Conservation (phyloP, 176 grass and related monocot genomes). For the Canna indica region DNA sequence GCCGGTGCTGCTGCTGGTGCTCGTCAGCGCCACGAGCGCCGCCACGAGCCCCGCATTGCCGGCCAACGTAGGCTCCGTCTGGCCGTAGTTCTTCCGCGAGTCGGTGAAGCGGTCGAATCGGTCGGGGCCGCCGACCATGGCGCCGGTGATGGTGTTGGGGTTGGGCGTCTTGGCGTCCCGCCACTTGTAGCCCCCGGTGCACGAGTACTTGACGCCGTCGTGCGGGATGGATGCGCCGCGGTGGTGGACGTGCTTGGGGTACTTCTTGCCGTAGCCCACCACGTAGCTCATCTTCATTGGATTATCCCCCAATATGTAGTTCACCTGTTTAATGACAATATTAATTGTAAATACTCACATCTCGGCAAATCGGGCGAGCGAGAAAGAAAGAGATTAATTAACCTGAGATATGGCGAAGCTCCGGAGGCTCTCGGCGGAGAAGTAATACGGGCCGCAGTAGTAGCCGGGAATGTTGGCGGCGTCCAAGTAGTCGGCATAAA, state of each 20-base stretch:
- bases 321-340: slow-evolving; percentile 28
- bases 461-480: slow-evolving; percentile 61
- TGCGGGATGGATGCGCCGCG: slow-evolving; percentile 70
- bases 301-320: slow-evolving; percentile 82
- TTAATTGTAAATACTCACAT: not conserved
- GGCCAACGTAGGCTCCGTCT: slow-evolving; percentile 81
- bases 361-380: not conserved
- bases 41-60: slow-evolving; percentile 81
- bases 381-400: not conserved
- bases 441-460: slow-evolving; percentile 84
- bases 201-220: slow-evolving; percentile 69
- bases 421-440: slow-evolving; percentile 44
- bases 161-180: slow-evolving; percentile 42
- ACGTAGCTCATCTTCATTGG: slow-evolving; percentile 91
- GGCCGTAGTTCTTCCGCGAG: slow-evolving; percentile 34
- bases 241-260: slow-evolving; percentile 72
- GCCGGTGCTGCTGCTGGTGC: slow-evolving; percentile 36
- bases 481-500: slow-evolving; percentile 90
- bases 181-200: slow-evolving; percentile 72
- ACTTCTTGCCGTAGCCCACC: slow-evolving; percentile 74
- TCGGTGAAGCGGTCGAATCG: slow-evolving; percentile 53
- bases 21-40: slow-evolving; percentile 60
- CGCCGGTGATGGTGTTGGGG: slow-evolving; percentile 64
- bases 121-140: slow-evolving; percentile 94
- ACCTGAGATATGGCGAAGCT: slow-evolving; percentile 66